Evolutionary conservation across 2,329 filamentous ascomycete genomes (phyloP).

Genomic region (Fusarium euwallaceae): DNA sequence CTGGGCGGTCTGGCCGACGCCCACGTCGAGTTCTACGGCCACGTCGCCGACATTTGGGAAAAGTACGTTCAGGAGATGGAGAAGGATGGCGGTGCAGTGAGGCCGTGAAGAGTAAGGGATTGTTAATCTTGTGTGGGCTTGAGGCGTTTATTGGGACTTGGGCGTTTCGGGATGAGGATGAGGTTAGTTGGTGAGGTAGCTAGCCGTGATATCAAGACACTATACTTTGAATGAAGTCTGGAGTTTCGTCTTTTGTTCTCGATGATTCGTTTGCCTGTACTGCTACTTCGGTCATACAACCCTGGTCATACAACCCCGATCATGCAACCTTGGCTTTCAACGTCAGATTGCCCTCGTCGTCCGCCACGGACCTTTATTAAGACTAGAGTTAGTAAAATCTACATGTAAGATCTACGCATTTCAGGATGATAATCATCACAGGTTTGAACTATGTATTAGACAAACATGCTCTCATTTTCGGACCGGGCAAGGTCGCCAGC

Average conservation of each 20-base stretch:
- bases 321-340: not conserved
- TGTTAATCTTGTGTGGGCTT: not conserved
- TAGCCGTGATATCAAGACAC: slow-evolving; percentile 15
- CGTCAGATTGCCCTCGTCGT: not conserved
- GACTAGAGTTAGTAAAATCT: not conserved
- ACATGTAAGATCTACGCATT: not conserved
- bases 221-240: not conserved
- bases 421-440: not conserved
- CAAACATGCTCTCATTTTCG: not conserved
- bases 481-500: not conserved
- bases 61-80: slow-evolving; percentile 91
- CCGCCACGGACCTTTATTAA: not conserved
- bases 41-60: slow-evolving; percentile 88
- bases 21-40: slow-evolving; percentile 88
- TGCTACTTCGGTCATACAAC: not conserved
- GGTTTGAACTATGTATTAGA: not conserved
- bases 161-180: slow-evolving; percentile 38
- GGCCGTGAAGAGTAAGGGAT: slow-evolving; percentile 11
- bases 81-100: slow-evolving; percentile 65
- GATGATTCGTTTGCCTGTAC: not conserved
- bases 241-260: not conserved
- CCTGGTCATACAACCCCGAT: not conserved
- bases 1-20: slow-evolving; percentile 86
- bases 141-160: slow-evolving; percentile 36
- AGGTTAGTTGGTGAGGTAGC: slow-evolving; percentile 18